These are phyloP conservation scores for Solanum gracilifrons DNA, from an alignment of 257 asterid species.

Conservation along the genomic window DNA sequence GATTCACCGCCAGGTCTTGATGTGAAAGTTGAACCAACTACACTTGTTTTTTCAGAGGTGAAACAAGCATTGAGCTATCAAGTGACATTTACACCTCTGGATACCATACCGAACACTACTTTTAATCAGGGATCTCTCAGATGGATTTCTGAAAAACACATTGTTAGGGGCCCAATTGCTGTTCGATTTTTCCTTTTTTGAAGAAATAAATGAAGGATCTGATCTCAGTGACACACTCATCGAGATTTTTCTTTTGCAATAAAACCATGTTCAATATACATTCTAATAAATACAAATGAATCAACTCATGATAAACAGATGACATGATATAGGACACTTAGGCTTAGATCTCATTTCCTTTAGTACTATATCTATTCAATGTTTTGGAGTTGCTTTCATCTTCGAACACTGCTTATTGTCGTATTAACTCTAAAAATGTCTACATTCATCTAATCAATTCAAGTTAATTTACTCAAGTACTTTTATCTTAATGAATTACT, in stretches of 20 bases:
- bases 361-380: too few relatives aligned
- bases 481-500: too few relatives aligned
- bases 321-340: too few relatives aligned
- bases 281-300: too few relatives aligned
- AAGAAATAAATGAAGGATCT: neutral
- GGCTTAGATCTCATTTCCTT: too few relatives aligned
- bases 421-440: neutral
- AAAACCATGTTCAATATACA: neutral
- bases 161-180: slow-evolving; percentile 13
- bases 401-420: neutral
- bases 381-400: neutral
- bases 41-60: slow-evolving; percentile 1
- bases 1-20: slow-evolving; percentile 1
- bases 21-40: slow-evolving; percentile 4
- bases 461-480: neutral
- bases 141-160: slow-evolving; percentile 14
- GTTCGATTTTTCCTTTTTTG: neutral
- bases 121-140: slow-evolving; percentile 13
- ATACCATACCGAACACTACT: neutral
- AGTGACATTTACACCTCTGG: slow-evolving; percentile 4
- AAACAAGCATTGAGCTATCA: slow-evolving; percentile 4
- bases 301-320: neutral
- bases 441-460: neutral
- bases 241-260: neutral
- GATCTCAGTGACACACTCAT: neutral